These are phyloP conservation scores for Podochytrium sp. DNA, from an alignment of 192 early-diverging fungal species.

Conservation along the genomic window DNA sequence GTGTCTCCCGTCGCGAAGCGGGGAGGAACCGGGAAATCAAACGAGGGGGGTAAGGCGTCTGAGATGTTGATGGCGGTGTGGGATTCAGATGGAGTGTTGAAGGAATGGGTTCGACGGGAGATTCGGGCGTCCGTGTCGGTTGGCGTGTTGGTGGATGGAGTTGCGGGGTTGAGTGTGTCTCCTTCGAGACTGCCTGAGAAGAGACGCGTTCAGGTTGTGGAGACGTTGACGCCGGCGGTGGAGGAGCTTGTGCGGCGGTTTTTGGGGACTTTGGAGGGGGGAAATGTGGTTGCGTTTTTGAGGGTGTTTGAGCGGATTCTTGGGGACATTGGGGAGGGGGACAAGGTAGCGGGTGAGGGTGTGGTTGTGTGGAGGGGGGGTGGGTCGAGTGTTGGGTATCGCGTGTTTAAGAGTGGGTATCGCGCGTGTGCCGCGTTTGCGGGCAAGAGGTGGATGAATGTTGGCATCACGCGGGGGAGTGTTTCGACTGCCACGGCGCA, in stretches of 20 bases:
- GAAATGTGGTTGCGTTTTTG: background rate
- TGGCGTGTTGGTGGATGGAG: too few relatives aligned
- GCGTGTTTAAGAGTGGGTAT: background rate
- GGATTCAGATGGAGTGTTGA: background rate
- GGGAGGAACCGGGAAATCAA: too few relatives aligned
- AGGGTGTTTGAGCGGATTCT: background rate
- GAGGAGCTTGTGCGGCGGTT: background rate
- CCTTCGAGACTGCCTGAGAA: background rate
- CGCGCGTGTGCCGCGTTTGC: background rate
- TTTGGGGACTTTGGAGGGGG: background rate
- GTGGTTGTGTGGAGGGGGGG: background rate
- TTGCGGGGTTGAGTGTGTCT: too few relatives aligned
- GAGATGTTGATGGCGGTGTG: background rate
- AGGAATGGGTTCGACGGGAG: background rate
- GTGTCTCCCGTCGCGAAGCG: too few relatives aligned
- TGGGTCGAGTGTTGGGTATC: background rate
- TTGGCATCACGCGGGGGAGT: background rate
- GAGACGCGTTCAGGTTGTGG: background rate
- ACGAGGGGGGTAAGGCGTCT: too few relatives aligned
- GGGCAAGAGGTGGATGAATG: background rate
- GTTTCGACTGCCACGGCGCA: background rate
- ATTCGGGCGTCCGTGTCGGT: background rate
- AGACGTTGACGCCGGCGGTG: background rate
- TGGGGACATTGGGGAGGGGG: background rate
- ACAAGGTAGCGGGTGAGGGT: background rate